phyloP scores from a whole-genome alignment of 352 stramenopile species.

The Aphanomyces stellatus region DNA sequence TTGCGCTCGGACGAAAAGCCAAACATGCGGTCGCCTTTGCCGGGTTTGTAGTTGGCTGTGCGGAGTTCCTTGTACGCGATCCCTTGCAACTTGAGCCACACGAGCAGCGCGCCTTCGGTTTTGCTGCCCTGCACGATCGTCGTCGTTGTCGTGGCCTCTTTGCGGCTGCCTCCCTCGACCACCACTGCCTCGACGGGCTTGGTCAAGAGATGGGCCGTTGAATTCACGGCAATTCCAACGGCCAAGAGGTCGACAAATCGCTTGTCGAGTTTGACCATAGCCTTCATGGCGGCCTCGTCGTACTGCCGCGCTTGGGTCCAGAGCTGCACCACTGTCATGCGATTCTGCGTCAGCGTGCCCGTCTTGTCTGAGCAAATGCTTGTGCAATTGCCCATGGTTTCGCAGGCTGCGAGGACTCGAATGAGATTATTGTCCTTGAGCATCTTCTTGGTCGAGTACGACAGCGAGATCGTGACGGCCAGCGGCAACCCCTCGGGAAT shows the following conservation, averaged over 20 bases:
- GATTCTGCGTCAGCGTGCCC: constrained; percentile 96
- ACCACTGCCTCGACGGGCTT: constrained; percentile 10
- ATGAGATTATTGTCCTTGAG: constrained; percentile 98
- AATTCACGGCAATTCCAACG: constrained; percentile 60
- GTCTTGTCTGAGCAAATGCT: constrained; percentile 98
- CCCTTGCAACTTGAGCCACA: constrained; percentile 53
- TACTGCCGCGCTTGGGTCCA: constrained; percentile 69
- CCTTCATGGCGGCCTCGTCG: not conserved
- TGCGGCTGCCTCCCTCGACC: not conserved
- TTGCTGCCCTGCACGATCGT: constrained; percentile 65
- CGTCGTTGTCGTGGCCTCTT: not conserved
- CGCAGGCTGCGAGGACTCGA: constrained; percentile 93
- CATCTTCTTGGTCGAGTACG: constrained; percentile 97
- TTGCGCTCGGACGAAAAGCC: constrained; percentile 80
- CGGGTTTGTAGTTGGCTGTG: constrained; percentile 38
- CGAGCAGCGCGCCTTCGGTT: constrained; percentile 71
- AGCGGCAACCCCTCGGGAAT: constrained; percentile 92
- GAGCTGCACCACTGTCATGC: constrained; percentile 94
- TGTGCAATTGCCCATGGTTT: constrained; percentile 98
- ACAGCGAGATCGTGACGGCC: constrained; percentile 92
- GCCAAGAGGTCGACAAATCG: constrained; percentile 36
- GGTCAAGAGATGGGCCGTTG: constrained; percentile 63
- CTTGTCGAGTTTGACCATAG: constrained; percentile 32
- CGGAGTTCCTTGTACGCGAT: constrained; percentile 55
- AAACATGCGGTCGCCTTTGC: constrained; percentile 54